These are phyloP conservation scores for Yarrowia yakushimensis DNA, from an alignment of 805 yeast genomes.

Conservation along the genomic window DNA sequence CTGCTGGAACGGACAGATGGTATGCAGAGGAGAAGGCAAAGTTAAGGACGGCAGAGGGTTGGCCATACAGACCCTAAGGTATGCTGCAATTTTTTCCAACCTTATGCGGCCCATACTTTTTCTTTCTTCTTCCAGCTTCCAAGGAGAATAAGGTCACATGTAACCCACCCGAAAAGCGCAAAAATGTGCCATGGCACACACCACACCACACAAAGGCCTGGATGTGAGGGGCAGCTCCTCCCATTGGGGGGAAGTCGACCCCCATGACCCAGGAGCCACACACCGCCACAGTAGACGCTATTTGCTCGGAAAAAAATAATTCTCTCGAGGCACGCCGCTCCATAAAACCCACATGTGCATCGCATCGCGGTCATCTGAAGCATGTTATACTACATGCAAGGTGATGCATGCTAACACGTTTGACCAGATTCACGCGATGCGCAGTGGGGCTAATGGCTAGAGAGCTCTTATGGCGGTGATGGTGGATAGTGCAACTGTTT, in stretches of 20 bases:
- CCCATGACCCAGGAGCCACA: neutral
- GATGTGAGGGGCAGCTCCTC: constrained; percentile 8
- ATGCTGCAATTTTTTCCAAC: constrained; percentile 24
- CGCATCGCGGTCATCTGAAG: constrained; percentile 24
- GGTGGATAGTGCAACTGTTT: too few relatives aligned
- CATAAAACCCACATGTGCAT: constrained; percentile 14
- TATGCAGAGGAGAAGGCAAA: constrained; percentile 23
- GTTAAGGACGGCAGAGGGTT: constrained; percentile 24
- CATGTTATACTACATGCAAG: constrained; percentile 23
- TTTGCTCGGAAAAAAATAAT: neutral
- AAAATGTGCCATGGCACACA: constrained; percentile 11
- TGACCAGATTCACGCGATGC: constrained; percentile 19
- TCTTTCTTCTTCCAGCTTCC: constrained; percentile 22
- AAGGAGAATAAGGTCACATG: constrained; percentile 15
- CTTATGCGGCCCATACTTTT: neutral
- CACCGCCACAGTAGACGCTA: too few relatives aligned
- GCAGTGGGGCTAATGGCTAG: constrained; percentile 12
- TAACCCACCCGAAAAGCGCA: constrained; percentile 21
- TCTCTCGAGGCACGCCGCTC: neutral
- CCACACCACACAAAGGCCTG: neutral
- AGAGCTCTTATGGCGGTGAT: neutral
- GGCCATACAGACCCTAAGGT: constrained; percentile 15
- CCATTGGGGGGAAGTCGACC: neutral
- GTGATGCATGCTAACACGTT: constrained; percentile 25
- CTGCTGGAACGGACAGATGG: constrained; percentile 22